Evolutionary conservation across 2,329 filamentous ascomycete genomes (phyloP), one percentile per base, ranked within the genome.

Genomic region (Fusarium subglutinans): DNA sequence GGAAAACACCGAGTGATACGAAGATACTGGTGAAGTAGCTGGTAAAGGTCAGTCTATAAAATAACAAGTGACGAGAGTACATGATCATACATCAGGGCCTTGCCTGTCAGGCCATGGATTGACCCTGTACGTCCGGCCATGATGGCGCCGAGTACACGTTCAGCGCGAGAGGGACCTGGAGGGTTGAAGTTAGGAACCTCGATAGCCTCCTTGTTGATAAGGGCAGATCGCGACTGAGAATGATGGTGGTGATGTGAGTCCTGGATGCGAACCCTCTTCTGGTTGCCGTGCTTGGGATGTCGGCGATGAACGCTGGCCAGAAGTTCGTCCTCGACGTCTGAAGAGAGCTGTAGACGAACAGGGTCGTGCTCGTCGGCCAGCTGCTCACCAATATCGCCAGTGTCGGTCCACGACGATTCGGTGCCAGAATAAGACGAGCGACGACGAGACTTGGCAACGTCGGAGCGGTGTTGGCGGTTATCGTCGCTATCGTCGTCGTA

Each of bases 11-110:
- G 79, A 96, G 85, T 66, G 93, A 95, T 70, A 96, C 93, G 80
- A 96, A 94, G 53, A 98, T 93, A 84, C 94, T 98, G 55, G 95
- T 98, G 81, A 98, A 98, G 82, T 98, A 98, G 75, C 95, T 97
- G 79, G 30, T 33, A 40, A 70, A 20, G 33, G 26, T 78, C 44
- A 79, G 77, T 68, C 74, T 43, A 28, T 53, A 51, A 65, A 61
- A 30, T 53, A 51, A 22, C 33, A 26, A 28, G 24, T 26, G 26
- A 20, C 26, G 40, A 43, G 10, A 37, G 12, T 37, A 28, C 9
- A 53, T 60, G 11, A 51, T 82, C 87, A 70, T 90, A 98, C 92
- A 99, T 90, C 80, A 99, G 88, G 84, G 96, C 92, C 87, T 97
- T 98, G 86, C 96, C 96, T 79, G 97, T 97, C 78, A 99, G 90